phyloP scores from a whole-genome alignment of 208 protist genomes.

The Balamuthia mandrillaris region DNA sequence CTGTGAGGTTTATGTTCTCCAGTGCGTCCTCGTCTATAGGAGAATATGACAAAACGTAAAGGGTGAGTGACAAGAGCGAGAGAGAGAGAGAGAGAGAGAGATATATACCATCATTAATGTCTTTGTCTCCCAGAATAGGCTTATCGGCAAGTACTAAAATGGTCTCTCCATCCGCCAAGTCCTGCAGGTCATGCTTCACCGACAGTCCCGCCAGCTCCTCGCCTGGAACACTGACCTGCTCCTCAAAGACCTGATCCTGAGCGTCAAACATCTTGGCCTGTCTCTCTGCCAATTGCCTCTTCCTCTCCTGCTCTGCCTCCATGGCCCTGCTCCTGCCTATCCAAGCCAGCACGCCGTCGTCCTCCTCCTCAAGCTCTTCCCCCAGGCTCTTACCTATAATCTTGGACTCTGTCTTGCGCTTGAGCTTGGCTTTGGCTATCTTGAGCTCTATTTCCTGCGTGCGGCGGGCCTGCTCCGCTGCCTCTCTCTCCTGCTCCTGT shows the following conservation, averaged over 20 bases:
- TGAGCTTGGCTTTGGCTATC: not conserved
- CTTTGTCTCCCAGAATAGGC: not conserved
- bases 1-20: slow-evolving; percentile 31
- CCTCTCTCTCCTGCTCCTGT: no score
- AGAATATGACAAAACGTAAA: not conserved
- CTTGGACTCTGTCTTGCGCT: not conserved
- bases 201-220: not conserved
- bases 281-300: not conserved
- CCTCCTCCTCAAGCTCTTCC: not conserved
- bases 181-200: not conserved
- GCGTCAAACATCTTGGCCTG: not conserved
- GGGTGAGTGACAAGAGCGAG: no score
- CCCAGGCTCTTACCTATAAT: slow-evolving; percentile 4
- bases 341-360: slow-evolving; percentile 15
- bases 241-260: not conserved
- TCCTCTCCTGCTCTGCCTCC: not conserved
- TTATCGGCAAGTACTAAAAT: not conserved
- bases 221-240: not conserved
- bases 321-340: not conserved
- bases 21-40: slow-evolving; percentile 13
- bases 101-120: not conserved
- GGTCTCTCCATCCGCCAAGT: not conserved
- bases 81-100: not conserved
- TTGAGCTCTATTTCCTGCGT: no score
- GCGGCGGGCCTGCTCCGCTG: no score